Evolutionary conservation across 2,329 filamentous ascomycete genomes (phyloP).

Genomic region (Diatrype stigma): DNA sequence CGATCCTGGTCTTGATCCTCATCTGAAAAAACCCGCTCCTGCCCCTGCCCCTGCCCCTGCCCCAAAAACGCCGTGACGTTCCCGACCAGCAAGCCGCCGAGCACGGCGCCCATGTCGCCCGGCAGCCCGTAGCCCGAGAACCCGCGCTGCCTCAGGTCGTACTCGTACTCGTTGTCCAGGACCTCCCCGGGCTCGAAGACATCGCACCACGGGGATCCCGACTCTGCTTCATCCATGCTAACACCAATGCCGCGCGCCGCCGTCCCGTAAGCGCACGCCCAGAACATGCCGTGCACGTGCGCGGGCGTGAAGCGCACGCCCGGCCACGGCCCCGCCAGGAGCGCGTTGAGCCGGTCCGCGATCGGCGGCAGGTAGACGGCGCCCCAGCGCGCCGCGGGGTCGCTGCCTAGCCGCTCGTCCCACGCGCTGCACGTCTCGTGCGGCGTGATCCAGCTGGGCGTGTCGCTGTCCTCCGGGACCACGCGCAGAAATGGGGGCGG

Average conservation of each 20-base stretch:
- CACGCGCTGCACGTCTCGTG: constrained; percentile 13
- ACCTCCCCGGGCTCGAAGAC: constrained; percentile 16
- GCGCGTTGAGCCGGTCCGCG: constrained; percentile 12
- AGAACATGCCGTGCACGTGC: constrained; percentile 18
- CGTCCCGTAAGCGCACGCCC: constrained; percentile 19
- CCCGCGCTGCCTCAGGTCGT: constrained; percentile 19
- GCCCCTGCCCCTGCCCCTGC: constrained; percentile 1
- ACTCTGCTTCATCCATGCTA: too few species aligned
- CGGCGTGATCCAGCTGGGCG: constrained; percentile 19
- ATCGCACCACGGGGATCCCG: constrained; percentile 20
- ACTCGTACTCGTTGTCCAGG: constrained; percentile 17
- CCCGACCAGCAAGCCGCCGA: constrained; percentile 15
- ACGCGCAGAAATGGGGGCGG: too few species aligned
- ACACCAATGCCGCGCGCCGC: constrained; percentile 13
- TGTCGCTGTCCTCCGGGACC: constrained; percentile 11
- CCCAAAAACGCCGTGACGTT: constrained; percentile 16
- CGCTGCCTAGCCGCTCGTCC: constrained; percentile 10
- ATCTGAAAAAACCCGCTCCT: too few species aligned
- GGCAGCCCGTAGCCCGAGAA: constrained; percentile 19
- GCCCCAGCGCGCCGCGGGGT: constrained; percentile 8
- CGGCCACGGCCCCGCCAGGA: constrained; percentile 10
- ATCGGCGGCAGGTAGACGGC: constrained; percentile 17
- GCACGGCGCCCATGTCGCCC: constrained; percentile 15
- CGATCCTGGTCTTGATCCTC: too few species aligned
- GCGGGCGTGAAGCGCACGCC: constrained; percentile 12